Conservation (phyloP, 192 early-diverging fungal species). For the Powellomyces hirtus region DNA sequence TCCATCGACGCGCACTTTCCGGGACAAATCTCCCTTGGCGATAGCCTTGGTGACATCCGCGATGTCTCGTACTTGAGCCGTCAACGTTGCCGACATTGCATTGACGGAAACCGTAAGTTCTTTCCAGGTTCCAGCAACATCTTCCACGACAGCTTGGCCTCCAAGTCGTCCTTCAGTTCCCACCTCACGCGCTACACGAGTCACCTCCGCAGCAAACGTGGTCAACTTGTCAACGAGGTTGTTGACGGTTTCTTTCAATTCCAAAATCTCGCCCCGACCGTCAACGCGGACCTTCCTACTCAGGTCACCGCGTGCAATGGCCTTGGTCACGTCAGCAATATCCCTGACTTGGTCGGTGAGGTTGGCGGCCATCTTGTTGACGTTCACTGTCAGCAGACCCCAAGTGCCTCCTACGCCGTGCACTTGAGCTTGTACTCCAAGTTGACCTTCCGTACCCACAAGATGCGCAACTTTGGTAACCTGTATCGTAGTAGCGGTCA, state of each 20-base stretch:
- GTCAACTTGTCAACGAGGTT: slow-evolving; percentile 56
- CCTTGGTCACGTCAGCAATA: slow-evolving; percentile 67
- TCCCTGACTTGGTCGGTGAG: slow-evolving; percentile 65
- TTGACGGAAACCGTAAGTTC: slow-evolving; percentile 71
- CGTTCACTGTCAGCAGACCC: slow-evolving; percentile 66
- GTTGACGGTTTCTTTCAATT: slow-evolving; percentile 66
- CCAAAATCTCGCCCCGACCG: slow-evolving; percentile 55
- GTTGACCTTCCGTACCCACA: slow-evolving; percentile 67
- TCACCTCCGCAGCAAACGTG: slow-evolving; percentile 66
- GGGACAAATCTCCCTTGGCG: slow-evolving; percentile 61
- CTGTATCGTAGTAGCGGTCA: slow-evolving; percentile 14
- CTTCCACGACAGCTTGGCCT: slow-evolving; percentile 60
- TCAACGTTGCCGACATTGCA: slow-evolving; percentile 61
- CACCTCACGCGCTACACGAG: slow-evolving; percentile 66
- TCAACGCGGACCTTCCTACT: slow-evolving; percentile 48
- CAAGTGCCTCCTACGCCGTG: slow-evolving; percentile 63
- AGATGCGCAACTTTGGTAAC: slow-evolving; percentile 59
- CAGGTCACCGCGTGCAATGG: slow-evolving; percentile 63
- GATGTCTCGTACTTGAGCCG: slow-evolving; percentile 65
- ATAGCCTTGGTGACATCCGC: slow-evolving; percentile 61
- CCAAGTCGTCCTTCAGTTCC: slow-evolving; percentile 73
- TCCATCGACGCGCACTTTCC: slow-evolving; percentile 56
- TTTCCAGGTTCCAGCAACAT: slow-evolving; percentile 59
- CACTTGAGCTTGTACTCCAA: slow-evolving; percentile 63
- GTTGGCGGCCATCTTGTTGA: slow-evolving; percentile 70